Percentiles rank a stretch among this genome's conserved stretches.
Evolutionary conservation across 1,284 basidiomycete genomes (phyloP).

Genomic region (Tetrapyrgos nigripes): DNA sequence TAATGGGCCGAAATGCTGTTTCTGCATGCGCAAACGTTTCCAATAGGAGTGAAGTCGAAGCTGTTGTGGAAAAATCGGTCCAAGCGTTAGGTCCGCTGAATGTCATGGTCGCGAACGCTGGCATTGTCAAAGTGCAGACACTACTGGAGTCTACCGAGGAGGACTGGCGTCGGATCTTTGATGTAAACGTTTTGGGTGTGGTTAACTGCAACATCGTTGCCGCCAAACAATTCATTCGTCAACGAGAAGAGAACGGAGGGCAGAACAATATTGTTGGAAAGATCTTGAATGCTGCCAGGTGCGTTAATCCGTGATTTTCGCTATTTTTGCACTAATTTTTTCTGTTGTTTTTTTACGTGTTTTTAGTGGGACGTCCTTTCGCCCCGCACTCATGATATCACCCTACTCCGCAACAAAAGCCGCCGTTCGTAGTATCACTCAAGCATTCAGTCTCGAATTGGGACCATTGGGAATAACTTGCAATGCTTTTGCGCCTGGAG

Average conservation of each 20-base stretch:
- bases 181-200: conserved; percentile 15
- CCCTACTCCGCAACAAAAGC: conserved; percentile 18
- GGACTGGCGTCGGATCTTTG: conserved; percentile 11
- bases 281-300: conserved; percentile 18
- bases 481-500: conserved; percentile 16
- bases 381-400: not conserved
- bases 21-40: conserved; percentile 11
- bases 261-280: conserved; percentile 15
- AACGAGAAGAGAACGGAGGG: no score
- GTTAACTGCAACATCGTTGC: conserved; percentile 11
- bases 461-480: conserved; percentile 14
- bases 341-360: not conserved
- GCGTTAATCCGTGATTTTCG: conserved; percentile 12
- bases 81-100: conserved; percentile 13
- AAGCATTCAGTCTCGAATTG: conserved; percentile 14
- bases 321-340: not conserved
- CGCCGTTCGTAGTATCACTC: conserved; percentile 20
- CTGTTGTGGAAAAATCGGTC: conserved; percentile 12
- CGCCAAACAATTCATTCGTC: conserved; percentile 19
- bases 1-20: conserved; percentile 9
- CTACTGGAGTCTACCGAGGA: conserved; percentile 11
- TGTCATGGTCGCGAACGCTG: conserved; percentile 19
- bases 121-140: conserved; percentile 14
- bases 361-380: conserved; percentile 9
- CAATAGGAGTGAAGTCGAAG: conserved; percentile 5